Evolutionary conservation across 164 flowering plant species (phyloP).

Genomic region (Vitis rupestris): DNA sequence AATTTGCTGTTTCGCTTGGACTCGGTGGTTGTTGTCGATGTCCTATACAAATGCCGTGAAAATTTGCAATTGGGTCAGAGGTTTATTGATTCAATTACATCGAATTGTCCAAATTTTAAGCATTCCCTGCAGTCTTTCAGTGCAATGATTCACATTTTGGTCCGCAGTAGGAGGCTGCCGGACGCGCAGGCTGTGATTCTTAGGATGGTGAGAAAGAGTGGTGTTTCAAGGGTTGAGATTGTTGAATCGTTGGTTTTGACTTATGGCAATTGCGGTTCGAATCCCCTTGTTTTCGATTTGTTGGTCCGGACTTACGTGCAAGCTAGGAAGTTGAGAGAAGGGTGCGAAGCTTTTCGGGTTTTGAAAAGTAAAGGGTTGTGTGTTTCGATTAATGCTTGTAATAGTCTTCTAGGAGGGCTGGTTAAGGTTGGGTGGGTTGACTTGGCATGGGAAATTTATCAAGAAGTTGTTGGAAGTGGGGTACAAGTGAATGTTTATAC

Average conservation of each 20-base stretch:
- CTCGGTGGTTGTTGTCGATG: constrained; percentile 44
- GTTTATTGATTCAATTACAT: constrained; percentile 45
- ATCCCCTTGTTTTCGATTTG: constrained; percentile 60
- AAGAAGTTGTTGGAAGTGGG: constrained; percentile 45
- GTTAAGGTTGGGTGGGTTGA: constrained; percentile 80
- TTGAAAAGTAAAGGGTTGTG: constrained; percentile 47
- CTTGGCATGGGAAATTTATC: constrained; percentile 72
- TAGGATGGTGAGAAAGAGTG: constrained; percentile 73
- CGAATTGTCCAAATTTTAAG: constrained; percentile 31
- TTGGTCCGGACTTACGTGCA: constrained; percentile 85
- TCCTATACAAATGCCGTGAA: constrained; percentile 46
- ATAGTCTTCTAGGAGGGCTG: constrained; percentile 79
- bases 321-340: constrained; percentile 76
- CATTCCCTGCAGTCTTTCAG: constrained; percentile 58
- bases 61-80: constrained; percentile 44
- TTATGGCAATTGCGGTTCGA: constrained; percentile 40
- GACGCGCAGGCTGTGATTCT: constrained; percentile 83
- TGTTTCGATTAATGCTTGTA: constrained; percentile 71
- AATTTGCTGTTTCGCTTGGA: constrained; percentile 22
- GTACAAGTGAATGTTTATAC: constrained; percentile 67
- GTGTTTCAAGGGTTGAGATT: constrained; percentile 58
- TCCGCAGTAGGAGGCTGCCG: constrained; percentile 48
- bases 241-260: constrained; percentile 56
- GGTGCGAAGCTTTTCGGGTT: constrained; percentile 55
- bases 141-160: constrained; percentile 62